A percentile compares a stretch with the other conserved stretches of the same genome.
Evolutionary conservation across 108 stramenopile species (phyloP).

Genomic region (Fragilariopsis cylindrus): DNA sequence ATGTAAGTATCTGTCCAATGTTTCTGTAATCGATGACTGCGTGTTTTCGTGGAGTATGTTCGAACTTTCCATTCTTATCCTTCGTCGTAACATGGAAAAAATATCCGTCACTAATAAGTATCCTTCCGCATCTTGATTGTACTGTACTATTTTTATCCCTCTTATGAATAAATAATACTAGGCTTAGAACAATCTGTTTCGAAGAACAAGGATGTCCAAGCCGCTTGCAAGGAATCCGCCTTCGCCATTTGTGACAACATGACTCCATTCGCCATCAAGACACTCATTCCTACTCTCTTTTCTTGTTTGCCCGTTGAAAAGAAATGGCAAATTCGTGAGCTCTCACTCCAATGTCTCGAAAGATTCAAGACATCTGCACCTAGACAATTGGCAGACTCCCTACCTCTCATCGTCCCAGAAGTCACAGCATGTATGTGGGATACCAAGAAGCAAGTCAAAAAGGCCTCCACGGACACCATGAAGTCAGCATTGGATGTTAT

Average conservation of each 20-base stretch:
- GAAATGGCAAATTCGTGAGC: conserved; percentile 87
- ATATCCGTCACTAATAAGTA: conserved; percentile 2
- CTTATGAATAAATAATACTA: neutral
- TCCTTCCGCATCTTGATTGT: neutral
- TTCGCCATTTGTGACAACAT: conserved; percentile 82
- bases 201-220: conserved; percentile 67
- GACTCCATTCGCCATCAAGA: conserved; percentile 87
- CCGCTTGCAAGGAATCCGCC: conserved; percentile 65
- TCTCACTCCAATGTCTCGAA: conserved; percentile 79
- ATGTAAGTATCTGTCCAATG: conserved; percentile 6
- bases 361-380: conserved; percentile 70
- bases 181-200: conserved; percentile 60
- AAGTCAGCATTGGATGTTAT: conserved; percentile 87
- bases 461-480: conserved; percentile 92
- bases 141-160: neutral
- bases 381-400: conserved; percentile 82
- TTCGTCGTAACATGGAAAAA: neutral
- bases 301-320: conserved; percentile 78
- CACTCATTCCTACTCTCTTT: conserved; percentile 83
- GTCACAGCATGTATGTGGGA: conserved; percentile 97
- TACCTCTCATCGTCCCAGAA: conserved; percentile 92
- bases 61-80: neutral
- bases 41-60: neutral
- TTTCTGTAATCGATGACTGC: neutral
- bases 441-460: conserved; percentile 97